phyloP scores from a whole-genome alignment of 768 basidiomycete species.

The Leccinum variicolor region DNA sequence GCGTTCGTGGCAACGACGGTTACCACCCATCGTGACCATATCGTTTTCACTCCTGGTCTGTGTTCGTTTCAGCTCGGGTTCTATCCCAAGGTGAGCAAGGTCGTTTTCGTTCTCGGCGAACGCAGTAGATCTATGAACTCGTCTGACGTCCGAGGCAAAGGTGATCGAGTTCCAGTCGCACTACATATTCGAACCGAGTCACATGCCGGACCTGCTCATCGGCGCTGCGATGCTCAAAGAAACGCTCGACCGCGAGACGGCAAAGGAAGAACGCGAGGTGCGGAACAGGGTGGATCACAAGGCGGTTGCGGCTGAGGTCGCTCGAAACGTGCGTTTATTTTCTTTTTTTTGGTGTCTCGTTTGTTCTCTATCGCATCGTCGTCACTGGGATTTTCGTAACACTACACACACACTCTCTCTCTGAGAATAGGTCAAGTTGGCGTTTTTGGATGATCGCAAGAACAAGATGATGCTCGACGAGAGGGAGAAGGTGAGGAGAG shows the following conservation, averaged over 20 bases:
- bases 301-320: slow-evolving; percentile 48
- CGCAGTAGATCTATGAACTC: background rate
- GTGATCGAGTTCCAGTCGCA: slow-evolving; percentile 71
- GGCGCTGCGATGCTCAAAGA: slow-evolving; percentile 69
- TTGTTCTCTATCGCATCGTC: background rate
- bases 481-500: slow-evolving; percentile 53
- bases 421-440: slow-evolving; percentile 60
- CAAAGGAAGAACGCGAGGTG: slow-evolving; percentile 46
- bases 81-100: slow-evolving; percentile 51
- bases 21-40: background rate
- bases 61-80: slow-evolving; percentile 62
- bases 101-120: background rate
- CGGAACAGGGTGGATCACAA: slow-evolving; percentile 56
- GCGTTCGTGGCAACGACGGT: slow-evolving; percentile 26
- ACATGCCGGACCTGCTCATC: slow-evolving; percentile 53
- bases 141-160: slow-evolving; percentile 30
- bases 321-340: slow-evolving; percentile 46
- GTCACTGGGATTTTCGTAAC: background rate
- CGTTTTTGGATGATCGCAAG: slow-evolving; percentile 76
- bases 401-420: background rate
- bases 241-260: slow-evolving; percentile 47
- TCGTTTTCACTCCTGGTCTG: background rate
- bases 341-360: background rate
- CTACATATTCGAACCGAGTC: slow-evolving; percentile 57
- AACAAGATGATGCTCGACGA: slow-evolving; percentile 51